Conservation (phyloP, 2,329 filamentous ascomycete species). For the Aspergillus sclerotialis region DNA sequence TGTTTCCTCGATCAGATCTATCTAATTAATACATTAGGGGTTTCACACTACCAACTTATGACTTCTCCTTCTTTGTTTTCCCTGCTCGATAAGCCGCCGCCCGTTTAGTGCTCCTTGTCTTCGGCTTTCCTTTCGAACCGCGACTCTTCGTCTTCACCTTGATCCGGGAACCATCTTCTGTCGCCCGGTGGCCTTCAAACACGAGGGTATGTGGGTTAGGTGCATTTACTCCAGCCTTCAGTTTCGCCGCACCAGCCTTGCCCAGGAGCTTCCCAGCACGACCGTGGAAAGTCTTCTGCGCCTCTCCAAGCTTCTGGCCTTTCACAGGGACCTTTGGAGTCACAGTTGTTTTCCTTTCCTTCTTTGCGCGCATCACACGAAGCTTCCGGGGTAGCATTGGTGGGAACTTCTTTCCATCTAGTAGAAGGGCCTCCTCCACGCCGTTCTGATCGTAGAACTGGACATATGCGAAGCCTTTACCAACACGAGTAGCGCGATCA, state of each 20-base stretch:
- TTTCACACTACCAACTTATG: no score
- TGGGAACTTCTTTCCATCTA: constrained; percentile 86
- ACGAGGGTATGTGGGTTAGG: constrained; percentile 28
- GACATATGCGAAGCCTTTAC: constrained; percentile 96
- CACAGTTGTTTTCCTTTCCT: constrained; percentile 44
- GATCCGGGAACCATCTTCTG: constrained; percentile 22
- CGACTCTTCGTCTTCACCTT: constrained; percentile 34
- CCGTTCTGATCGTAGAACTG: constrained; percentile 86
- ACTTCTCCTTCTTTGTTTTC: constrained; percentile 22
- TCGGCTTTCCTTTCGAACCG: constrained; percentile 34
- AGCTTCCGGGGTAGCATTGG: constrained; percentile 86
- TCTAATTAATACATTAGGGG: no score
- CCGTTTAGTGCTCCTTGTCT: constrained; percentile 35
- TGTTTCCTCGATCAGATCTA: no score
- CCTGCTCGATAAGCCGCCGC: constrained; percentile 37
- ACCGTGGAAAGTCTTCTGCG: constrained; percentile 30
- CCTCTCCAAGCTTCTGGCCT: constrained; percentile 17
- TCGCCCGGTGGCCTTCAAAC: constrained; percentile 41
- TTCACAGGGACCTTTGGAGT: constrained; percentile 9
- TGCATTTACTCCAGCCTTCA: constrained; percentile 21
- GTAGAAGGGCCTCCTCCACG: constrained; percentile 83
- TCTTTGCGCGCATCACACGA: constrained; percentile 80
- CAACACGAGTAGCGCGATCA: constrained; percentile 82
- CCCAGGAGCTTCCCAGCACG: constrained; percentile 33
- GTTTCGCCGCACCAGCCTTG: constrained; percentile 30